Base-by-base conservation (phyloP, 192 early-diverging fungal genomes). In the Diversispora epigaea region DNA sequence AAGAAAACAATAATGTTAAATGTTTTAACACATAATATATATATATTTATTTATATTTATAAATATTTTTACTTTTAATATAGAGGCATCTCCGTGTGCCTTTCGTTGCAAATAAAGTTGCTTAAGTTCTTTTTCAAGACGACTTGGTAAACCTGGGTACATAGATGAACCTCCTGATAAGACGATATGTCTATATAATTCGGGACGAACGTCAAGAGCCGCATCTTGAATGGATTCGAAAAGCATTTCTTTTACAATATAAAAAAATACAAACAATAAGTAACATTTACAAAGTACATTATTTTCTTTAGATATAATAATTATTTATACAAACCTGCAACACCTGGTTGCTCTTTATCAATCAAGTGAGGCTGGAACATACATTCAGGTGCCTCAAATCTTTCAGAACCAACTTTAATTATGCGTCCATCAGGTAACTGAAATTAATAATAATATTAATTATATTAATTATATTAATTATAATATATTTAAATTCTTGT, bases 281-380 rank as follows among this genome's bases (percentile, higher is more conserved):
- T 10, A 73, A 60, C 8, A 40, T 14, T 43, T 25, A 9, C 10
- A 64, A n/a, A 32, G 32, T 32, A 41, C 15, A 52, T 46, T 62
- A 32, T 32, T 32, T 32, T 32, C 25, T 2, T 46, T 14, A 57
- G 54, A 67, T 22, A 75, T 25, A 19, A 67, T 21, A 4, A 68
- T 55, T 17, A 32, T 66, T 50, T 46, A 10, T 41, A 32, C 40
- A 55, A 89, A 94, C 93, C 92, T 43, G 95, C 96, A 62, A 99
- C 89, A 54, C 98, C 98, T 6, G 89, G 85, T 11, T 93, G 88
- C 78, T 99, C 98, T 56, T 95, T 90, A 80, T 98, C 96, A 60
- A 99, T 91, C 63, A 99, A 89, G 79, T 96, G 91, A 50, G 98
- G 98, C 74, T 98, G 95, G 93, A 99, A 98, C 81, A 99, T 85